Conservation (phyloP, 495 filamentous ascomycete genomes). For the Hypoxylon cercidicola region DNA sequence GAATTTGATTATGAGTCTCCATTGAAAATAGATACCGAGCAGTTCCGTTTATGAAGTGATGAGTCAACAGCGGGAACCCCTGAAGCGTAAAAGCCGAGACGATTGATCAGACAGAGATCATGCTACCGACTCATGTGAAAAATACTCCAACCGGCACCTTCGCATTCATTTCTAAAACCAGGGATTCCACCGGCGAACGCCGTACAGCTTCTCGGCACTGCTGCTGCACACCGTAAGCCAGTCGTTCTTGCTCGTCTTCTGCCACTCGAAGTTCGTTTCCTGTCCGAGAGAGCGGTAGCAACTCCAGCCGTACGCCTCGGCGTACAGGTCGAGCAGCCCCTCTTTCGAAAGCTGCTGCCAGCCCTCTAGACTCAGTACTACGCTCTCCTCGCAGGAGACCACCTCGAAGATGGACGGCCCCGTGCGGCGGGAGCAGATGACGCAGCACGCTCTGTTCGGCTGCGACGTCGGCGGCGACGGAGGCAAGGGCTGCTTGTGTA, state of each 20-base stretch:
- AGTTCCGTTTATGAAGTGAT: too few species aligned
- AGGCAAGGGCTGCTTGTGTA: conserved; percentile 32
- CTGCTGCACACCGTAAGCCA: conserved; percentile 33
- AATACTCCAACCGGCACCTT: background rate
- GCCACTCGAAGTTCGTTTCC: conserved; percentile 32
- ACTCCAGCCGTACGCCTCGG: conserved; percentile 38
- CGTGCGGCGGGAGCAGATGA: conserved; percentile 32
- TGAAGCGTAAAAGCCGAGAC: too few species aligned
- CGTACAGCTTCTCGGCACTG: conserved; percentile 29
- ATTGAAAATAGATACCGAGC: too few species aligned
- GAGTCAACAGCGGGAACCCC: too few species aligned
- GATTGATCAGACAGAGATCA: too few species aligned
- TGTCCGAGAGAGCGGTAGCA: conserved; percentile 34
- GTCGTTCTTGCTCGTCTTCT: conserved; percentile 36
- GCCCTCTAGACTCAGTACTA: conserved; percentile 32
- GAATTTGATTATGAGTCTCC: too few species aligned
- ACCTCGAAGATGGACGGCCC: conserved; percentile 39
- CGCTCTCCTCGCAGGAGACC: conserved; percentile 36
- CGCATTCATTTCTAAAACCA: conserved; percentile 14
- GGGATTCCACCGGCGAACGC: conserved; percentile 31
- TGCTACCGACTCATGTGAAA: too few species aligned
- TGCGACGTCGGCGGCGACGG: conserved; percentile 6
- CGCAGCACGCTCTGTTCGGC: conserved; percentile 25
- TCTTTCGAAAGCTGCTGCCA: conserved; percentile 30
- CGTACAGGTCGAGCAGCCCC: conserved; percentile 34